Percentiles rank a stretch among this genome's conserved stretches.
These are phyloP conservation scores for Sarocladiaceae sp. DNA, from an alignment of 2,329 filamentous ascomycete genomes.

Conservation along the genomic window DNA sequence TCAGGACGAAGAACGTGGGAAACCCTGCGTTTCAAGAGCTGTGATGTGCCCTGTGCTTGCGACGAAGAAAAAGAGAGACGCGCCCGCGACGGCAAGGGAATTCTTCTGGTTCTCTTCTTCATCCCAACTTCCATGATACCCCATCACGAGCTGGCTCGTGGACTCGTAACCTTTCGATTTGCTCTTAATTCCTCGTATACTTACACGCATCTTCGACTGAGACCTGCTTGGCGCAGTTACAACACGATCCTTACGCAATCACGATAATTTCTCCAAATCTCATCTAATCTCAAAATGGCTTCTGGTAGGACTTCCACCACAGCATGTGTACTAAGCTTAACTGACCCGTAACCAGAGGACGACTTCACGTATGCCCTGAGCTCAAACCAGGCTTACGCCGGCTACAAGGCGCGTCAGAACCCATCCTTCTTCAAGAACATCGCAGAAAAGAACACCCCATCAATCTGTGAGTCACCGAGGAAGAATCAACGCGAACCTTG, in stretches of 20 bases:
- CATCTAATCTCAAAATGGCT: constrained; percentile 3
- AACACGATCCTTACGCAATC: no score
- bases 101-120: constrained; percentile 1
- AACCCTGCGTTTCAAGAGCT: constrained; percentile 11
- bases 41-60: not conserved
- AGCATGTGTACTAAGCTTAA: no score
- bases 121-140: constrained; percentile 8
- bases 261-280: not conserved
- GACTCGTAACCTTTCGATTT: no score
- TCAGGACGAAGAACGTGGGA: not conserved
- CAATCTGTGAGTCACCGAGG: constrained; percentile 46
- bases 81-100: not conserved
- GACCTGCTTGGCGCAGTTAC: no score
- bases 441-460: constrained; percentile 59
- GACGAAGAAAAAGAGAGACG: not conserved
- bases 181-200: no score
- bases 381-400: constrained; percentile 66
- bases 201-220: no score
- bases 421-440: constrained; percentile 65
- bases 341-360: constrained; percentile 36
- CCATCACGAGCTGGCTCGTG: no score
- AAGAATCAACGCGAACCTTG: not conserved
- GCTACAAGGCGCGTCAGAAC: constrained; percentile 57
- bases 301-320: constrained; percentile 3
- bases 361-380: constrained; percentile 56